These are phyloP conservation scores for Erodium moschatum DNA, from an alignment of 441 rosid genomes.

Conservation along the genomic window DNA sequence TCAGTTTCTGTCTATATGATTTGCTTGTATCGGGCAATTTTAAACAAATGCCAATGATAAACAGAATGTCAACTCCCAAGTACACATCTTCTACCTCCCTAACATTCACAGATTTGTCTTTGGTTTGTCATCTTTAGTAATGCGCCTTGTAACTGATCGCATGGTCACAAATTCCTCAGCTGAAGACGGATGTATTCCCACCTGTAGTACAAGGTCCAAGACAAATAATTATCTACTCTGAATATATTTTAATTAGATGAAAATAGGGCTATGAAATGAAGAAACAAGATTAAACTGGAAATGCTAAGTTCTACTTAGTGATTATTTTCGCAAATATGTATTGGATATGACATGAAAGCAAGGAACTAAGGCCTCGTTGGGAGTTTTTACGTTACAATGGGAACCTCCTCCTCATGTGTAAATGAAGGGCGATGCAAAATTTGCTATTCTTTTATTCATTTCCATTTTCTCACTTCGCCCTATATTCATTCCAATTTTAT, in stretches of 20 bases:
- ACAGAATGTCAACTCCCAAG: background rate
- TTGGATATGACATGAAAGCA: too few species aligned
- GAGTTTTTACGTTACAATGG: too few species aligned
- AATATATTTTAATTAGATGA: background rate
- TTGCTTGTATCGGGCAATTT: background rate
- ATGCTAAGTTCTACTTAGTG: background rate
- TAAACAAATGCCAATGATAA: background rate
- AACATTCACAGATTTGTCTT: constrained; percentile 46
- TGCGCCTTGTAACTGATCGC: constrained; percentile 64
- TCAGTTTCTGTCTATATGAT: background rate
- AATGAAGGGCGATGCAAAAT: background rate
- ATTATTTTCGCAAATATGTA: too few species aligned
- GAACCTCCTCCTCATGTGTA: background rate
- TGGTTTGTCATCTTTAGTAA: constrained; percentile 34
- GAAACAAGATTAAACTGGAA: too few species aligned
- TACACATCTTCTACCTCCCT: background rate
- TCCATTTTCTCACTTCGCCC: too few species aligned
- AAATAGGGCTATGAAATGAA: too few species aligned
- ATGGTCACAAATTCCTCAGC: constrained; percentile 98
- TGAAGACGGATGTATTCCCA: constrained; percentile 94
- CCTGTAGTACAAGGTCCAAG: constrained; percentile 31
- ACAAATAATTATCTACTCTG: background rate
- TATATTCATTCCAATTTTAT: background rate
- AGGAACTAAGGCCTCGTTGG: too few species aligned
- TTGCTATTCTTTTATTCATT: background rate